phyloP scores from a whole-genome alignment of 2,329 filamentous ascomycete species.

The Scedosporium apiospermum region DNA sequence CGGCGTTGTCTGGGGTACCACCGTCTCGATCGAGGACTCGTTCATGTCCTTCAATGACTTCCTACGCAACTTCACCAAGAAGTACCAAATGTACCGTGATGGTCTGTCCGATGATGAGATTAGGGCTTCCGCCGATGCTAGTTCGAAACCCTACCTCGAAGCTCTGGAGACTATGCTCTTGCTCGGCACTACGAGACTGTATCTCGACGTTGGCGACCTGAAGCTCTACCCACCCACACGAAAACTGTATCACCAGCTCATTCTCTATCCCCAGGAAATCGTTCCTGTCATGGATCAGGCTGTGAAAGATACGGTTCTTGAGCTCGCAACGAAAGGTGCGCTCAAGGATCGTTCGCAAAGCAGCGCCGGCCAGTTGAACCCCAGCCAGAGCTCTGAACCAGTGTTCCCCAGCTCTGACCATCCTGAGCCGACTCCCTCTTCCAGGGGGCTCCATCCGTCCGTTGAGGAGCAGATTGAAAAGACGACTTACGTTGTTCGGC shows the following conservation, averaged over 20 bases:
- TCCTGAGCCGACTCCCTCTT: constrained; percentile 34
- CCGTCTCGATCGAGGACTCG: constrained; percentile 85
- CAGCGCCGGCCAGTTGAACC: constrained; percentile 37
- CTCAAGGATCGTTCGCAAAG: constrained; percentile 57
- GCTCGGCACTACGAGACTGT: constrained; percentile 73
- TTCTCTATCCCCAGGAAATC: constrained; percentile 91
- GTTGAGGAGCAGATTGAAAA: constrained; percentile 75
- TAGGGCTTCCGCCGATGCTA: constrained; percentile 57
- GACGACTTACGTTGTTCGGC: constrained; percentile 74
- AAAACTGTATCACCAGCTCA: constrained; percentile 92
- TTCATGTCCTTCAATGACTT: constrained; percentile 87
- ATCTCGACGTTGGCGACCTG: constrained; percentile 80
- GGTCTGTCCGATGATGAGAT: constrained; percentile 73
- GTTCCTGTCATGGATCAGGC: constrained; percentile 94
- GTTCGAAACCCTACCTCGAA: constrained; percentile 73
- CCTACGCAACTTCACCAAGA: constrained; percentile 79
- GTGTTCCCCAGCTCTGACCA: constrained; percentile 73
- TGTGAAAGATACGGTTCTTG: constrained; percentile 87
- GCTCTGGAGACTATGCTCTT: constrained; percentile 87
- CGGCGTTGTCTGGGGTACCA: constrained; percentile 92
- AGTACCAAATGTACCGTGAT: constrained; percentile 87
- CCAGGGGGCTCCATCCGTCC: constrained; percentile 39
- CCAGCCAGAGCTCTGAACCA: constrained; percentile 60
- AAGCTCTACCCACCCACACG: constrained; percentile 86
- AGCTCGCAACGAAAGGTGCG: constrained; percentile 75